Conservation (phyloP, 768 basidiomycete species). For the Mycena epipterygia region DNA sequence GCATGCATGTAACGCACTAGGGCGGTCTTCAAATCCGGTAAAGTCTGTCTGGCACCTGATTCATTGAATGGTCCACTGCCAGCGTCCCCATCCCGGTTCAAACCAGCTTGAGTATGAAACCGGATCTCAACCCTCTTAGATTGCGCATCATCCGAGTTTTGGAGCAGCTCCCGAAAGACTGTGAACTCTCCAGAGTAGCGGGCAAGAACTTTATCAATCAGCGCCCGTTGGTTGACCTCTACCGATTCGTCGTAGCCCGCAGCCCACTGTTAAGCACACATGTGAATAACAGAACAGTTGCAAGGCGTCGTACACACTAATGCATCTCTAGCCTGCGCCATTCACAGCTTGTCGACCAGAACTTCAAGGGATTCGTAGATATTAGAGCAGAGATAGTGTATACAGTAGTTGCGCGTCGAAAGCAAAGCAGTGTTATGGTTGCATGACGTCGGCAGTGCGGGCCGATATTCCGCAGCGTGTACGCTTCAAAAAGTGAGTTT, state of each 20-base stretch:
- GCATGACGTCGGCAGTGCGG: too few species aligned
- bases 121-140: conserved; percentile 82
- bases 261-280: conserved; percentile 57
- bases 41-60: conserved; percentile 25
- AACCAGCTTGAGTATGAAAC: conserved; percentile 75
- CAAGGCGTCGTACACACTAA: conserved; percentile 38
- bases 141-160: conserved; percentile 95
- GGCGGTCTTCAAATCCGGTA: conserved; percentile 78
- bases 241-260: conserved; percentile 83
- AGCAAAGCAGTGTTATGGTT: background rate
- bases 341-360: background rate
- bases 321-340: conserved; percentile 44
- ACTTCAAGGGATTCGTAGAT: background rate
- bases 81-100: conserved; percentile 46
- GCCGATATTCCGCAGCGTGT: too few species aligned
- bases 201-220: conserved; percentile 97
- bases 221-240: conserved; percentile 95
- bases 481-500: too few species aligned
- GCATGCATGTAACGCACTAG: conserved; percentile 53
- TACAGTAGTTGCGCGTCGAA: background rate
- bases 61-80: conserved; percentile 17
- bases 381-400: background rate
- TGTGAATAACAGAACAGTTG: background rate
- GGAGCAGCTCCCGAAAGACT: conserved; percentile 85
- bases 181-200: conserved; percentile 97